Evolutionary conservation across 306 rosid genomes (phyloP).

Genomic region (Vachellia pachyceras): DNA sequence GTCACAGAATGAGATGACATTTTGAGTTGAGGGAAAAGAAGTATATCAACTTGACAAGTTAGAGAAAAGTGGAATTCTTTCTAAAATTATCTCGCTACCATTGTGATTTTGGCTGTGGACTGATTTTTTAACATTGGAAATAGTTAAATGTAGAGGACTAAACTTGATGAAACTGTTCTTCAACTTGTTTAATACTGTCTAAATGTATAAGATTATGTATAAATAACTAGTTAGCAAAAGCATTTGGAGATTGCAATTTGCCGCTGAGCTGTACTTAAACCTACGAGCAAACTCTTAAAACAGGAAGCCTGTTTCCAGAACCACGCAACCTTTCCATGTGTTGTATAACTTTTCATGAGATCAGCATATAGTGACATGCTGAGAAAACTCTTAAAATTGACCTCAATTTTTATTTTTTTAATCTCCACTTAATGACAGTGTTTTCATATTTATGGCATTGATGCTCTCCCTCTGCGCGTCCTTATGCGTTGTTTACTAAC

Average conservation of each 20-base stretch:
- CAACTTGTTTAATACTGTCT: not conserved
- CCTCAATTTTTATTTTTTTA: conserved; percentile 18
- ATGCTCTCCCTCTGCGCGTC: conserved; percentile 20
- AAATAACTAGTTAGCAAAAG: not conserved
- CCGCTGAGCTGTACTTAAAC: conserved; percentile 14
- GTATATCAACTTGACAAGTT: not conserved
- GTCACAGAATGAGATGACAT: no score
- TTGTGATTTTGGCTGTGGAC: not conserved
- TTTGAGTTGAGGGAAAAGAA: not conserved
- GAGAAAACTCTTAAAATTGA: not conserved
- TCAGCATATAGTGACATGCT: not conserved
- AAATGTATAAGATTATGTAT: no score
- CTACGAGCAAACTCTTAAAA: not conserved
- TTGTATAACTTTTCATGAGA: not conserved
- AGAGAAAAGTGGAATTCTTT: not conserved
- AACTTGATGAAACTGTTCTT: not conserved
- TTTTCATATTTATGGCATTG: conserved; percentile 7
- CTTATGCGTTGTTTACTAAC: not conserved
- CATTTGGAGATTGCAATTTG: conserved; percentile 1
- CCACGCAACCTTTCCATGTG: not conserved
- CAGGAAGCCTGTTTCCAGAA: conserved; percentile 16
- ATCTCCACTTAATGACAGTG: not conserved
- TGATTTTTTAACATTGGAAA: not conserved
- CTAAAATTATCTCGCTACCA: conserved; percentile 3
- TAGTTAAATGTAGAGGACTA: conserved; percentile 12